These are phyloP conservation scores for Aristolochia contorta DNA, from an alignment of 164 flowering plant species.

Conservation along the genomic window DNA sequence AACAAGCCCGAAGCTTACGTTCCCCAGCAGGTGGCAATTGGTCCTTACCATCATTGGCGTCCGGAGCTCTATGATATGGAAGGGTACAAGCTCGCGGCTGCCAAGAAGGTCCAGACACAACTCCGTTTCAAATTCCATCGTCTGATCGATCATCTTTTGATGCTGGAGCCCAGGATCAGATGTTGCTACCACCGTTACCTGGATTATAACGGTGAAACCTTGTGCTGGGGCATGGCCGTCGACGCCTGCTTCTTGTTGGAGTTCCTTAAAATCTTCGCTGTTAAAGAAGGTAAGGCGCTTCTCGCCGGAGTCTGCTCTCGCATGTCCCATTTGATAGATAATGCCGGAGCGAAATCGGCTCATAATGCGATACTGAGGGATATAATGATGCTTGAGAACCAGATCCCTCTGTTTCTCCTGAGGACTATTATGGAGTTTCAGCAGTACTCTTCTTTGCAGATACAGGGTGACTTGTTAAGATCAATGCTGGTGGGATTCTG, in stretches of 20 bases:
- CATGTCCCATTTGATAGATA: slow-evolving; percentile 13
- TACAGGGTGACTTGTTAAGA: slow-evolving; percentile 14
- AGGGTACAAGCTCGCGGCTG: slow-evolving; percentile 12
- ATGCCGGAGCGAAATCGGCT: slow-evolving; percentile 10
- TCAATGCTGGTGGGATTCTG: slow-evolving; percentile 26
- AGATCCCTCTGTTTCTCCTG: slow-evolving; percentile 19
- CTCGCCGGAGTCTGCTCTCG: not conserved
- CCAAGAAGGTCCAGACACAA: slow-evolving; percentile 4
- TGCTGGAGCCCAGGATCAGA: slow-evolving; percentile 16
- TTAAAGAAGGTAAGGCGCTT: slow-evolving; percentile 8
- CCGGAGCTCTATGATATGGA: slow-evolving; percentile 18
- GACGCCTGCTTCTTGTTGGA: slow-evolving; percentile 27
- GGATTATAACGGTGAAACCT: slow-evolving; percentile 15
- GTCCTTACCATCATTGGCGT: slow-evolving; percentile 16
- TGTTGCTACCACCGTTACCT: slow-evolving; percentile 20
- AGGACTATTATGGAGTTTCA: slow-evolving; percentile 9
- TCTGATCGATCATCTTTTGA: slow-evolving; percentile 7
- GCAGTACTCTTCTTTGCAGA: slow-evolving; percentile 1
- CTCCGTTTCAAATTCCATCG: slow-evolving; percentile 12
- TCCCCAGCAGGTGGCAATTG: slow-evolving; percentile 19
- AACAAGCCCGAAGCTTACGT: slow-evolving; percentile 13
- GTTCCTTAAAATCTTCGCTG: slow-evolving; percentile 11
- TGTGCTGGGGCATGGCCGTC: slow-evolving; percentile 24
- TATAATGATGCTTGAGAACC: slow-evolving; percentile 25
- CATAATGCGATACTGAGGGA: slow-evolving; percentile 21